These are phyloP conservation scores for Neopestalotiopsis clavispora DNA, from an alignment of 2,329 filamentous ascomycete genomes.

Conservation along the genomic window DNA sequence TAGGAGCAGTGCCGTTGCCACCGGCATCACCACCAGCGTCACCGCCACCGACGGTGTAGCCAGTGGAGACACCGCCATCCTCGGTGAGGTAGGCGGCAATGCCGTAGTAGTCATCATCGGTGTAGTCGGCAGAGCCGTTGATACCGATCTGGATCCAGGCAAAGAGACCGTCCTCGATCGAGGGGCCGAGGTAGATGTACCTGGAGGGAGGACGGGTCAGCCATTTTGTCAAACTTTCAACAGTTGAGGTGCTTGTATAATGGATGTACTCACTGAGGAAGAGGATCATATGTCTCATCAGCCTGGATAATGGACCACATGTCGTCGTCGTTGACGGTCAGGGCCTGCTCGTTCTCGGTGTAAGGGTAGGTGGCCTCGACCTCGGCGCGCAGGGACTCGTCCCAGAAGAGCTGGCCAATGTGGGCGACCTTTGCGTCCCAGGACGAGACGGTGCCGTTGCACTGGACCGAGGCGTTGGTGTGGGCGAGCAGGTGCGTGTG, in stretches of 20 bases:
- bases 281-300: constrained; percentile 44
- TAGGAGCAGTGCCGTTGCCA: constrained; percentile 16
- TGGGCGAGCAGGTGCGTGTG: constrained; percentile 47
- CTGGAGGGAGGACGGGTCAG: not conserved
- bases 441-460: constrained; percentile 35
- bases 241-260: not conserved
- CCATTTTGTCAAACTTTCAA: not conserved
- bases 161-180: constrained; percentile 49
- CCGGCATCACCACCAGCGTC: constrained; percentile 20
- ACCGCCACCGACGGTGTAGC: constrained; percentile 19
- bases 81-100: constrained; percentile 31
- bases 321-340: constrained; percentile 37
- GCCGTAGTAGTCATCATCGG: constrained; percentile 30
- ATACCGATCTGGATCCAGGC: constrained; percentile 55
- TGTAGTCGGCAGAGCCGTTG: constrained; percentile 42
- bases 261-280: constrained; percentile 47
- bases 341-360: constrained; percentile 31
- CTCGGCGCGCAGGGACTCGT: constrained; percentile 33
- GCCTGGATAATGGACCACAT: constrained; percentile 36
- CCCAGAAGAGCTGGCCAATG: constrained; percentile 39
- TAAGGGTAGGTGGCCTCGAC: constrained; percentile 36
- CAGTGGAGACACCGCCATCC: constrained; percentile 33
- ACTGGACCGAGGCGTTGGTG: constrained; percentile 31
- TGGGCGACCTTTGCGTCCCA: constrained; percentile 34
- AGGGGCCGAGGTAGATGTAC: constrained; percentile 52